Evolutionary conservation across 2,329 filamentous ascomycete species (phyloP).

Genomic region (Chaetomiaceae sp.): DNA sequence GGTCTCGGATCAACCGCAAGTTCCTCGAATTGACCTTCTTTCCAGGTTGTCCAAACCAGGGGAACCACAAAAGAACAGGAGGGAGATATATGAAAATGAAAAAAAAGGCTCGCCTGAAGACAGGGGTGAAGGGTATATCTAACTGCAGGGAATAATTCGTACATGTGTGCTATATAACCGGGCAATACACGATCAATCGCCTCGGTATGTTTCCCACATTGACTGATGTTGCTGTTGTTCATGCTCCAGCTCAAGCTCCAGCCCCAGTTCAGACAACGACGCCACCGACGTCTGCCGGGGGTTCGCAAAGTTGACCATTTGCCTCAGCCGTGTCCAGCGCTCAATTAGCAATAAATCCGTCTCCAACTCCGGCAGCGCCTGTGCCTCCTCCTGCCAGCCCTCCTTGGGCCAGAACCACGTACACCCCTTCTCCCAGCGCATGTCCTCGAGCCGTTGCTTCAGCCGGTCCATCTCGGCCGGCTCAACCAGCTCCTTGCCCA

Average conservation of each 20-base stretch:
- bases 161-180: neutral
- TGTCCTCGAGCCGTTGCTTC: slow-evolving; percentile 25
- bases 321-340: slow-evolving; percentile 12
- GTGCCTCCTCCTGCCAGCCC: neutral
- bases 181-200: too few relatives aligned
- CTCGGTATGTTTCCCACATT: too few relatives aligned
- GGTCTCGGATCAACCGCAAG: too few relatives aligned
- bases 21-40: too few relatives aligned
- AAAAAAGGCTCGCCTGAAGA: too few relatives aligned
- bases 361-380: slow-evolving; percentile 2
- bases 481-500: slow-evolving; percentile 42
- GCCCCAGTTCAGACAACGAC: neutral
- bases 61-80: too few relatives aligned
- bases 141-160: too few relatives aligned
- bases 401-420: slow-evolving; percentile 22
- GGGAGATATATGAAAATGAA: neutral
- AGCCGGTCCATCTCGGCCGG: slow-evolving; percentile 31
- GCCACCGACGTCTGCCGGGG: neutral
- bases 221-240: neutral
- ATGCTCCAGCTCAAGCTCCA: neutral
- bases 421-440: slow-evolving; percentile 14
- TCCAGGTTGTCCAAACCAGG: too few relatives aligned
- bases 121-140: too few relatives aligned
- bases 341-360: slow-evolving; percentile 11
- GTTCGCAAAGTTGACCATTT: neutral